phyloP scores from a whole-genome alignment of 2,329 filamentous ascomycete species.

The Paraconiothyrium brasiliense region DNA sequence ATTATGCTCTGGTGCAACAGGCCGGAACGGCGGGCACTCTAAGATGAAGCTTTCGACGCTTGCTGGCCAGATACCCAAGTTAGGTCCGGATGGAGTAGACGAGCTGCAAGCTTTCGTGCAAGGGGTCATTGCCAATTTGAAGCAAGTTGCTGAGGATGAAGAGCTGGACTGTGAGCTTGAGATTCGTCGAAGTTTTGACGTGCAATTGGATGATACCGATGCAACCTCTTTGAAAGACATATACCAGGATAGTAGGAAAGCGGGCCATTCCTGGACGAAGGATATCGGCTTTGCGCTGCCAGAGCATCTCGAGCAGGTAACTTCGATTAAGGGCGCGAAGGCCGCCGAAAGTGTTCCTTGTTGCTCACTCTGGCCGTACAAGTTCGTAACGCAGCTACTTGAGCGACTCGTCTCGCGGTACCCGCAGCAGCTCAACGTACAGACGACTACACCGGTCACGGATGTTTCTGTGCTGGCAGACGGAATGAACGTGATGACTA shows the following conservation, averaged over 20 bases:
- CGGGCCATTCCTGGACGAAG: slow-evolving; percentile 28
- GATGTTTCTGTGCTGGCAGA: slow-evolving; percentile 14
- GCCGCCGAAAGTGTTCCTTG: slow-evolving; percentile 30
- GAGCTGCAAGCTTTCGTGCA: slow-evolving; percentile 29
- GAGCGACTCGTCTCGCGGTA: slow-evolving; percentile 25
- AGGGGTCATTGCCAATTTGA: slow-evolving; percentile 23
- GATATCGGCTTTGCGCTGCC: slow-evolving; percentile 23
- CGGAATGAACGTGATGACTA: slow-evolving; percentile 23
- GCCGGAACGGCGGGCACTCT: slow-evolving; percentile 54
- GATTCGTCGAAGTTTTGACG: slow-evolving; percentile 33
- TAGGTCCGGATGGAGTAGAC: slow-evolving; percentile 17
- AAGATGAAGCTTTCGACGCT: slow-evolving; percentile 55
- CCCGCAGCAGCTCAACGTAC: slow-evolving; percentile 30
- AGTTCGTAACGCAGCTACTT: slow-evolving; percentile 37
- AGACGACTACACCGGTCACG: slow-evolving; percentile 35
- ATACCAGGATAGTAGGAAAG: slow-evolving; percentile 21
- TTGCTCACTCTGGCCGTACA: slow-evolving; percentile 39
- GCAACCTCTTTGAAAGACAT: slow-evolving; percentile 15
- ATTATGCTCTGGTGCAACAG: slow-evolving; percentile 37
- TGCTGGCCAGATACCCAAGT: slow-evolving; percentile 19
- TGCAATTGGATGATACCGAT: slow-evolving; percentile 23
- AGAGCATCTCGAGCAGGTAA: slow-evolving; percentile 24
- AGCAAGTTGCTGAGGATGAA: slow-evolving; percentile 27
- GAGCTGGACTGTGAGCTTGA: slow-evolving; percentile 37
- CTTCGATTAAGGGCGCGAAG: slow-evolving; percentile 31